phyloP scores from a whole-genome alignment of 1,139 yeast genomes.

The Geotrichum macrosporum region DNA sequence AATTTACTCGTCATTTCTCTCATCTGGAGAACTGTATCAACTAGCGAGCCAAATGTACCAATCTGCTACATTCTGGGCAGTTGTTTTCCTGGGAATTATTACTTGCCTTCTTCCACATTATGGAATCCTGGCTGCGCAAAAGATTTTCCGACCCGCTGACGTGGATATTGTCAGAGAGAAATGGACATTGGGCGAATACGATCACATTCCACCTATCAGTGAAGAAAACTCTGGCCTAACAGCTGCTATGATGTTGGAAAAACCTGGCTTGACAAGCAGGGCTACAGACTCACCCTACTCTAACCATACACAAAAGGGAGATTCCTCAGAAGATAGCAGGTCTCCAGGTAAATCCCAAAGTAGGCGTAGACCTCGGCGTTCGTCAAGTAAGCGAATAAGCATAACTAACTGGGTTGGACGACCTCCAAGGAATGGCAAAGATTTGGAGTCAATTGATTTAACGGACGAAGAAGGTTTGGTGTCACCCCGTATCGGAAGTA shows the following conservation, averaged over 20 bases:
- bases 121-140: slow-evolving; percentile 56
- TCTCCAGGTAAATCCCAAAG: neutral
- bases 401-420: neutral
- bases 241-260: slow-evolving; percentile 18
- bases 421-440: neutral
- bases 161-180: slow-evolving; percentile 81
- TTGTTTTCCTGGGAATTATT: slow-evolving; percentile 63
- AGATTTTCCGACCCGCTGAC: slow-evolving; percentile 67
- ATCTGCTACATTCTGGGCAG: slow-evolving; percentile 73
- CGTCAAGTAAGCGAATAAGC: neutral
- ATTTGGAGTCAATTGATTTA: slow-evolving; percentile 3
- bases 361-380: neutral
- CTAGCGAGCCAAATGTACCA: slow-evolving; percentile 75
- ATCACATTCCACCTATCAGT: slow-evolving; percentile 19
- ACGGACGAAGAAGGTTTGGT: slow-evolving; percentile 12
- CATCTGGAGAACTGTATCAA: slow-evolving; percentile 69
- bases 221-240: slow-evolving; percentile 22
- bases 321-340: neutral
- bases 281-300: slow-evolving; percentile 5
- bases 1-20: slow-evolving; percentile 65
- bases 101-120: slow-evolving; percentile 77
- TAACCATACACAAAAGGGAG: neutral
- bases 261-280: neutral
- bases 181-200: slow-evolving; percentile 27
- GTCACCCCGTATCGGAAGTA: neutral